These are phyloP conservation scores for Lotus japonicus DNA, from an alignment of 306 rosid species.

Conservation along the genomic window DNA sequence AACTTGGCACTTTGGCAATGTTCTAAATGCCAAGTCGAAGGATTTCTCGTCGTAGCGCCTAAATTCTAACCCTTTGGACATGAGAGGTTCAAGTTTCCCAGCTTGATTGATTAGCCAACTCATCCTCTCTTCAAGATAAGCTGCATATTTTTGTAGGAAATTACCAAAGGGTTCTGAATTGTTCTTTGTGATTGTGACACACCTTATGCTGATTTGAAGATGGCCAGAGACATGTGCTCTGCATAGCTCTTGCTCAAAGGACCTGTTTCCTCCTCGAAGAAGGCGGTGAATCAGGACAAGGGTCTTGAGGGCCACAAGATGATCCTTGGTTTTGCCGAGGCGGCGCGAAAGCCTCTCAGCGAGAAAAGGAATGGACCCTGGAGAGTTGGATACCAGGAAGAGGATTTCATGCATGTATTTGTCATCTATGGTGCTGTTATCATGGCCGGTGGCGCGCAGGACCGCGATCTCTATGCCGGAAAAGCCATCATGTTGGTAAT, in stretches of 20 bases:
- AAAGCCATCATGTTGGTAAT: conserved; percentile 36
- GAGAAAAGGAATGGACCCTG: conserved; percentile 46
- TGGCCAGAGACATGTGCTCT: conserved; percentile 46
- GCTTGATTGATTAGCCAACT: conserved; percentile 59
- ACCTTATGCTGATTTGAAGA: conserved; percentile 29
- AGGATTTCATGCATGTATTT: conserved; percentile 60
- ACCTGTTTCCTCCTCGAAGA: conserved; percentile 51
- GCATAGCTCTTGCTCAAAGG: conserved; percentile 47
- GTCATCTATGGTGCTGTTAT: conserved; percentile 48
- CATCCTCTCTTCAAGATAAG: conserved; percentile 56
- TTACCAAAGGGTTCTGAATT: conserved; percentile 23
- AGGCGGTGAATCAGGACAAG: conserved; percentile 54
- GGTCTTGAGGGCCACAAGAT: conserved; percentile 48
- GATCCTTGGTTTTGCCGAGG: conserved; percentile 41
- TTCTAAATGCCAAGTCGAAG: conserved; percentile 45
- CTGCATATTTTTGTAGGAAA: conserved; percentile 40
- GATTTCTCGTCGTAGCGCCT: conserved; percentile 46
- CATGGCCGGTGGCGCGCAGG: conserved; percentile 47
- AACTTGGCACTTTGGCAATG: conserved; percentile 46
- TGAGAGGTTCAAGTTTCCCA: conserved; percentile 49
- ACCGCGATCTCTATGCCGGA: conserved; percentile 55
- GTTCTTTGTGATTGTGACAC: conserved; percentile 27
- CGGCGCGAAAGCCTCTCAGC: conserved; percentile 52
- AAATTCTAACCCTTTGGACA: conserved; percentile 42
- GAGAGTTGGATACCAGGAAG: conserved; percentile 48